Percentiles rank a stretch among this genome's conserved stretches.
Evolutionary conservation across 2,329 filamentous ascomycete species (phyloP).

Genomic region (Xylogone sp.): DNA sequence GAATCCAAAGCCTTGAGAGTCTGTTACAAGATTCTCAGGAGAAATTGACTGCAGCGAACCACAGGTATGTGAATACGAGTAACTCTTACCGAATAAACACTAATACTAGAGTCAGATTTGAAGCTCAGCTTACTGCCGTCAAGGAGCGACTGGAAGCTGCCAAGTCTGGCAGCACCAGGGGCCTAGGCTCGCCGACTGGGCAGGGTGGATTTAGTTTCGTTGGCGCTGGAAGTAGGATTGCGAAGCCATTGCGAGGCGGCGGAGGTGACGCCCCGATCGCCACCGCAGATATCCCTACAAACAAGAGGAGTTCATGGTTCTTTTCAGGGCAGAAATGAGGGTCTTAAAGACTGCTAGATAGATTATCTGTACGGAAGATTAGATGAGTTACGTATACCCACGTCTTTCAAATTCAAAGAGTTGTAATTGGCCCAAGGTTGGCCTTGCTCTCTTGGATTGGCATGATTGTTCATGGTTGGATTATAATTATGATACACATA

Average conservation of each 20-base stretch:
- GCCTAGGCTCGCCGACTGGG: conserved; percentile 61
- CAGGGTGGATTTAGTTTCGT: conserved; percentile 68
- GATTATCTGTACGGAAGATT: conserved; percentile 7
- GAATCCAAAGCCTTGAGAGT: conserved; percentile 89
- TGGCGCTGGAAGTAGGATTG: conserved; percentile 61
- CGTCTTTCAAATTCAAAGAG: conserved; percentile 12
- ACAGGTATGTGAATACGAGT: conserved; percentile 65
- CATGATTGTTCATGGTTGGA: neutral
- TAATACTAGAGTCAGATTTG: conserved; percentile 63
- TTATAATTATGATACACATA: neutral
- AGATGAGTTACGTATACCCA: conserved; percentile 26
- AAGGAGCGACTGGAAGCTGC: conserved; percentile 96
- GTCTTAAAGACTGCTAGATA: neutral
- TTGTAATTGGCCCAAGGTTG: neutral
- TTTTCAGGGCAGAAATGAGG: conserved; percentile 30
- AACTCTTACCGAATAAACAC: conserved; percentile 3
- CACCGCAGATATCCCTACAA: conserved; percentile 29
- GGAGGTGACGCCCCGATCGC: conserved; percentile 40
- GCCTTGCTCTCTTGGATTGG: conserved; percentile 1
- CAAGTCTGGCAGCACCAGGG: conserved; percentile 86
- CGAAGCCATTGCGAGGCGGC: conserved; percentile 64
- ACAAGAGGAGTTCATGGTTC: conserved; percentile 30
- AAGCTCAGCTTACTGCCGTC: conserved; percentile 92
- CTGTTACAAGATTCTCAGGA: conserved; percentile 96
- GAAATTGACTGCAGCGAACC: conserved; percentile 94